Evolutionary conservation across 345 rosid genomes (phyloP).

Genomic region (Punica granatum): DNA sequence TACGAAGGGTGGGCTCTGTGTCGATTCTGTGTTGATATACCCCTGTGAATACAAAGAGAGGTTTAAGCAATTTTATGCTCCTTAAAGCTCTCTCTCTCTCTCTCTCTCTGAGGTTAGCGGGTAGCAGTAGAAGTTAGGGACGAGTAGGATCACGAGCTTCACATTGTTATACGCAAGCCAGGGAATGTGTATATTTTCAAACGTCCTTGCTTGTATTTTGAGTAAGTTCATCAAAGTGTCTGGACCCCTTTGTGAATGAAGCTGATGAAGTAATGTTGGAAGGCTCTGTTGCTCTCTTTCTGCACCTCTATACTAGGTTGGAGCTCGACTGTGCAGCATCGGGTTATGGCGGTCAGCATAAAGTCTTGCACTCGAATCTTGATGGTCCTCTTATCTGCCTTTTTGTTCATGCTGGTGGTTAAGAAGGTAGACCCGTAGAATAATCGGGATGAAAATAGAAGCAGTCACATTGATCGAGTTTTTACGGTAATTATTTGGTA

Average conservation of each 20-base stretch:
- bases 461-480: too few relatives aligned
- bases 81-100: constrained; percentile 7
- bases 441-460: too few relatives aligned
- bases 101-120: background rate
- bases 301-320: too few relatives aligned
- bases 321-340: too few relatives aligned
- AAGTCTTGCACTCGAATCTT: too few relatives aligned
- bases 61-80: constrained; percentile 47
- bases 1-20: constrained; percentile 89
- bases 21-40: constrained; percentile 68
- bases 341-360: too few relatives aligned
- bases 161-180: background rate
- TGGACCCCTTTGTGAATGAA: background rate
- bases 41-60: constrained; percentile 57
- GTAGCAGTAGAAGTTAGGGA: background rate
- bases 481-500: too few relatives aligned
- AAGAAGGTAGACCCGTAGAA: too few relatives aligned
- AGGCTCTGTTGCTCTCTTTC: too few relatives aligned
- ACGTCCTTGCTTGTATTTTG: background rate
- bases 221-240: background rate
- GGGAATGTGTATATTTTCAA: background rate
- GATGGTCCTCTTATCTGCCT: too few relatives aligned
- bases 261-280: background rate
- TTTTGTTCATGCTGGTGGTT: too few relatives aligned
- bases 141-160: background rate